Evolutionary conservation across 2,329 filamentous ascomycete species (phyloP).

Genomic region (Aureobasidium lini): DNA sequence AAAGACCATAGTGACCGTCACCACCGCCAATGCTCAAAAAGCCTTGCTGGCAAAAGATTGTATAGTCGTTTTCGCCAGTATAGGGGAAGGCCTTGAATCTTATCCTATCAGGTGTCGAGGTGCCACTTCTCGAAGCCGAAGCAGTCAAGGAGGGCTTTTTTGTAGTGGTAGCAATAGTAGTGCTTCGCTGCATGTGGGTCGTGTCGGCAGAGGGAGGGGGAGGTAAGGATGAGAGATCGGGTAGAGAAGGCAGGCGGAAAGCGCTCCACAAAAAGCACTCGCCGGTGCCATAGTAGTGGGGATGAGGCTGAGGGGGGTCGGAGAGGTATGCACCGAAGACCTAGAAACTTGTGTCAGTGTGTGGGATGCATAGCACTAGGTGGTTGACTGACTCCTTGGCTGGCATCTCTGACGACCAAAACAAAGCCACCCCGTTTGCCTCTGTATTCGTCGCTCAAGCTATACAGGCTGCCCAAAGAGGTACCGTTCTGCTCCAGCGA

Average conservation of each 20-base stretch:
- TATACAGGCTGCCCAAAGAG: constrained; percentile 77
- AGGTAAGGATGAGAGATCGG: constrained; percentile 51
- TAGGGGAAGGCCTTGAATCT: constrained; percentile 97
- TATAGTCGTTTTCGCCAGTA: constrained; percentile 91
- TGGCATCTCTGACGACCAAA: constrained; percentile 72
- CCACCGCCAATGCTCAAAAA: constrained; percentile 80
- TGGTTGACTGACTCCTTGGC: constrained; percentile 56
- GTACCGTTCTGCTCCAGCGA: constrained; percentile 89
- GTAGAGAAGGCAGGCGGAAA: constrained; percentile 52
- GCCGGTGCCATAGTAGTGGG: constrained; percentile 90
- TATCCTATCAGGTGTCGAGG: constrained; percentile 63
- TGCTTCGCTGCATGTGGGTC: constrained; percentile 53
- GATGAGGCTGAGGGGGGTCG: constrained; percentile 70
- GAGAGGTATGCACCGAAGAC: constrained; percentile 92
- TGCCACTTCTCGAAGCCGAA: constrained; percentile 30
- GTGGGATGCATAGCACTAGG: background rate
- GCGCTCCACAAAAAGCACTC: constrained; percentile 92
- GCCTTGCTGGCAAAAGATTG: constrained; percentile 81
- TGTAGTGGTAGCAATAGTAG: constrained; percentile 41
- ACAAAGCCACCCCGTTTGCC: constrained; percentile 76
- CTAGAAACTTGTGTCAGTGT: constrained; percentile 19
- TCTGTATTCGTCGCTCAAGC: constrained; percentile 62
- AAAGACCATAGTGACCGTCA: constrained; percentile 86
- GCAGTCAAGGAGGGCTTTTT: constrained; percentile 22
- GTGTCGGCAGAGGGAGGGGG: constrained; percentile 64